Percentiles rank a stretch among this genome's conserved stretches.
phyloP scores from a whole-genome alignment of 108 stramenopile species.

The Mediolabrus comicus region DNA sequence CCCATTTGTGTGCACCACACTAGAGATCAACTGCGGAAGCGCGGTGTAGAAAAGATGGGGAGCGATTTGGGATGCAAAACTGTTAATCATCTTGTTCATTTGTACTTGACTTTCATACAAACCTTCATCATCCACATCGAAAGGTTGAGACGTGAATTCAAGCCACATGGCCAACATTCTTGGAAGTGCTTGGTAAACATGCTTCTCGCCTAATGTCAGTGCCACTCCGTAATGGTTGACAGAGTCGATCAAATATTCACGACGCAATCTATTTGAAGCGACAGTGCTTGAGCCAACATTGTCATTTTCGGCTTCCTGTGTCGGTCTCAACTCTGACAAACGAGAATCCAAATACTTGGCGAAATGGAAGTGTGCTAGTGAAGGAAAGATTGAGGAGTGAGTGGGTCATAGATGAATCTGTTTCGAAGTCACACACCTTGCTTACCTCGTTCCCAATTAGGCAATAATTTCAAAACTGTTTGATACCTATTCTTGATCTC shows the following conservation, averaged over 20 bases:
- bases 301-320: conserved; percentile 46
- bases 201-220: conserved; percentile 69
- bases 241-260: conserved; percentile 65
- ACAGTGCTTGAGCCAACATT: conserved; percentile 31
- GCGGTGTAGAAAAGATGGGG: conserved; percentile 79
- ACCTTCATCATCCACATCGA: background rate
- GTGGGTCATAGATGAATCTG: background rate
- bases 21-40: conserved; percentile 80
- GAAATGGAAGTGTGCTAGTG: conserved; percentile 70
- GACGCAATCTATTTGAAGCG: conserved; percentile 56
- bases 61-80: conserved; percentile 55
- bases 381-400: background rate
- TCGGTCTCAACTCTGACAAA: conserved; percentile 28
- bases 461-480: conserved; percentile 57
- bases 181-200: conserved; percentile 87
- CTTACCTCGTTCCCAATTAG: conserved; percentile 86
- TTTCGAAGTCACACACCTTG: background rate
- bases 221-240: conserved; percentile 70
- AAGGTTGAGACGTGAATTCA: conserved; percentile 61
- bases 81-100: conserved; percentile 63
- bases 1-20: conserved; percentile 58
- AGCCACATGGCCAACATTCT: conserved; percentile 88
- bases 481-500: conserved; percentile 73
- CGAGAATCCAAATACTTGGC: conserved; percentile 78
- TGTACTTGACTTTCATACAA: conserved; percentile 49